phyloP scores from a whole-genome alignment of 148 eudicot genomes.

The Chenopodium berlandieri region DNA sequence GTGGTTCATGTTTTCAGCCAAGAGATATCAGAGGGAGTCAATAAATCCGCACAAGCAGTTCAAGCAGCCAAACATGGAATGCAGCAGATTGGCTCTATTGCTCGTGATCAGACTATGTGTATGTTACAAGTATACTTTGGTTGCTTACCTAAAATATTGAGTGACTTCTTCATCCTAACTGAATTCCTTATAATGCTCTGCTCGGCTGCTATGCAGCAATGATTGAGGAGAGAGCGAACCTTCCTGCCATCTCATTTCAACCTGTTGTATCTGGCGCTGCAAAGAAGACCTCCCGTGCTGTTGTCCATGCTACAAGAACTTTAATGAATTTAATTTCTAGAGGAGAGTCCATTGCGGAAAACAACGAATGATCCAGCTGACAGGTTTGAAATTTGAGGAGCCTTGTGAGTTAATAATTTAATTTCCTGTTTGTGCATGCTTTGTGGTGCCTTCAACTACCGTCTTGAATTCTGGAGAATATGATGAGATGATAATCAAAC shows the following conservation, averaged over 20 bases:
- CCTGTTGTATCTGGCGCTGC: conserved; percentile 86
- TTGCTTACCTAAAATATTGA: background rate
- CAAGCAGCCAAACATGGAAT: conserved; percentile 92
- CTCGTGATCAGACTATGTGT: conserved; percentile 76
- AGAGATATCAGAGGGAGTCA: conserved; percentile 83
- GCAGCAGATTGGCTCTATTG: conserved; percentile 67
- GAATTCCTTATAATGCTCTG: conserved; percentile 9
- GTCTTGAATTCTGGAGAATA: background rate
- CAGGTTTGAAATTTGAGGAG: conserved; percentile 26
- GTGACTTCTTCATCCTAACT: conserved; percentile 9
- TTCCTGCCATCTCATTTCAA: conserved; percentile 68
- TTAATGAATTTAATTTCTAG: conserved; percentile 56
- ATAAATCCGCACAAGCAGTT: conserved; percentile 83
- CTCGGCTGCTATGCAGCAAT: conserved; percentile 50
- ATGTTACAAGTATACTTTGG: conserved; percentile 21
- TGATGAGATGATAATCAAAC: background rate
- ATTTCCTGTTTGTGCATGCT: conserved; percentile 2
- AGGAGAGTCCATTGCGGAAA: conserved; percentile 38
- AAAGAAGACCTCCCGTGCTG: conserved; percentile 71
- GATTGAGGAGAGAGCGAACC: conserved; percentile 85
- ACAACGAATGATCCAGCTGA: conserved; percentile 35
- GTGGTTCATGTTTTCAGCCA: conserved; percentile 47
- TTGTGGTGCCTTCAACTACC: background rate
- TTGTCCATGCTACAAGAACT: conserved; percentile 61
- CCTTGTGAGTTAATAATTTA: background rate